A percentile compares a stretch with the other conserved stretches of the same genome.
Evolutionary conservation across 78 protist species (phyloP).

Genomic region (Dictyostelium purpureum): DNA sequence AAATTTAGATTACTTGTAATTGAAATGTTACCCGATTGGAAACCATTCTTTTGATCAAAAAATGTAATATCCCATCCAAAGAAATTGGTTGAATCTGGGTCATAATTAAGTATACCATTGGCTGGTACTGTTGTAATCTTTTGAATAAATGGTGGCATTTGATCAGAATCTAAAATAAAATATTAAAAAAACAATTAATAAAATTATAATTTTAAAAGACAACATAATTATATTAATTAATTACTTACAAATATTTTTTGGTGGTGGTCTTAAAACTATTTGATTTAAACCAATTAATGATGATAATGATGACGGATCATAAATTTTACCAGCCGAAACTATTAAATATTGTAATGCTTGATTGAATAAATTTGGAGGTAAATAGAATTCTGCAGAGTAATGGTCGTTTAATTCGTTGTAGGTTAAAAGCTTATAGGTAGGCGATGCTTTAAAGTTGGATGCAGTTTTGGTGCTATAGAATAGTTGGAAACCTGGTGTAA

Average conservation of each 20-base stretch:
- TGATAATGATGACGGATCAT: background rate
- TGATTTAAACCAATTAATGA: background rate
- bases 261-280: background rate
- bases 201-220: background rate
- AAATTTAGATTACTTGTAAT: background rate
- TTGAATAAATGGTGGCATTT: slow-evolving; percentile 1
- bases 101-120: background rate
- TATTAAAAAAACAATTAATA: background rate
- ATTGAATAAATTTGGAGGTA: background rate
- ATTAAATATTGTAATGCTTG: background rate
- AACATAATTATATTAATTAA: no score
- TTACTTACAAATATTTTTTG: no score
- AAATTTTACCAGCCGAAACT: background rate
- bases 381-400: background rate
- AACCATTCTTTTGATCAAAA: background rate
- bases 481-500: slow-evolving; percentile 15
- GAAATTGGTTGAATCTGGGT: background rate
- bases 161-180: background rate
- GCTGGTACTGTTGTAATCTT: background rate
- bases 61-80: slow-evolving; percentile 12
- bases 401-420: background rate
- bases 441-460: background rate
- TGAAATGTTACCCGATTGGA: background rate
- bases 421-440: background rate
- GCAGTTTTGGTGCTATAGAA: background rate